A percentile compares a stretch with the other conserved stretches of the same genome.
phyloP scores from a whole-genome alignment of 441 rosid species.

The Breynia disticha region DNA sequence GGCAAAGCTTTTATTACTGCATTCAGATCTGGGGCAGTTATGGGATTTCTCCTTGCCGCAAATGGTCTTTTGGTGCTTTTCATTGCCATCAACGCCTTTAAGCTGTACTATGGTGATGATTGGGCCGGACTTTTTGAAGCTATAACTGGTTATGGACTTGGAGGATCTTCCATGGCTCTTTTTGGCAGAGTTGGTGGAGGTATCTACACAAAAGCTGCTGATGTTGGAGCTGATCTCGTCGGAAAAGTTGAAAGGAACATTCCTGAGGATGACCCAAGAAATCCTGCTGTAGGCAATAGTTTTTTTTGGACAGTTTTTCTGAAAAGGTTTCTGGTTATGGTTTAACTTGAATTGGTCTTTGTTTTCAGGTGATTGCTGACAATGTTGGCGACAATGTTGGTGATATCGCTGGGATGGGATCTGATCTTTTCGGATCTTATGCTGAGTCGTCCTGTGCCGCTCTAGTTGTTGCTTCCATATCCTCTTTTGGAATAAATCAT shows the following conservation, averaged over 20 bases:
- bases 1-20: conserved; percentile 87
- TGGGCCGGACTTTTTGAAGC: conserved; percentile 91
- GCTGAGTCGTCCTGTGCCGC: conserved; percentile 94
- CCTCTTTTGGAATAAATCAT: conserved; percentile 80
- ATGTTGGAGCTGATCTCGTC: conserved; percentile 34
- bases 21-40: conserved; percentile 87
- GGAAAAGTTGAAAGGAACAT: conserved; percentile 32
- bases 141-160: conserved; percentile 91
- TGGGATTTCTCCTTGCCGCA: conserved; percentile 98
- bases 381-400: conserved; percentile 97
- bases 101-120: conserved; percentile 84
- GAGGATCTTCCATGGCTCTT: conserved; percentile 97
- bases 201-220: conserved; percentile 51
- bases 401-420: conserved; percentile 98
- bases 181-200: conserved; percentile 98
- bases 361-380: conserved; percentile 62
- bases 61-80: conserved; percentile 85
- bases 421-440: conserved; percentile 93
- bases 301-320: conserved; percentile 1
- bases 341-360: conserved; percentile 7
- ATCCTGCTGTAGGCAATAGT: conserved; percentile 38
- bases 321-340: conserved; percentile 1
- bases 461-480: conserved; percentile 80
- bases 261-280: conserved; percentile 32
- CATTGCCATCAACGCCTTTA: conserved; percentile 66